Evolutionary conservation across 1,139 yeast species (phyloP).

Genomic region (Geotrichum reessii): DNA sequence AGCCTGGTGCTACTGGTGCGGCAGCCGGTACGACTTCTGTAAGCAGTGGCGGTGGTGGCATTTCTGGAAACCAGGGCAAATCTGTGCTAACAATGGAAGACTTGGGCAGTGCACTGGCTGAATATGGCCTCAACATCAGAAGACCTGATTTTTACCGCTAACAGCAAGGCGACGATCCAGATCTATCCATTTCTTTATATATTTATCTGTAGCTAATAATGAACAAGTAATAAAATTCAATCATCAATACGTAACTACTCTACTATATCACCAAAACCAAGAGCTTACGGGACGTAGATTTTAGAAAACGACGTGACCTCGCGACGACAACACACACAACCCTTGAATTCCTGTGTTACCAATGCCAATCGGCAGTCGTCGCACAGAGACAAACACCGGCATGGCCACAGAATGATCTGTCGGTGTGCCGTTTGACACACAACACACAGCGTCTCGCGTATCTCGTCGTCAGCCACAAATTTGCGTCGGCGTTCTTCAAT

Average conservation of each 20-base stretch:
- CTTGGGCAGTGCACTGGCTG: constrained; percentile 77
- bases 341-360: constrained; percentile 65
- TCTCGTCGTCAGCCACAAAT: constrained; percentile 10
- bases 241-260: not conserved
- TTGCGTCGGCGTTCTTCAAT: constrained; percentile 20
- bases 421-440: constrained; percentile 73
- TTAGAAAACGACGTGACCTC: constrained; percentile 49
- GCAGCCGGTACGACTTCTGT: constrained; percentile 29
- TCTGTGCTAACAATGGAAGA: constrained; percentile 85
- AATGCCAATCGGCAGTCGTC: constrained; percentile 76
- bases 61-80: constrained; percentile 63
- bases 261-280: not conserved
- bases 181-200: not conserved
- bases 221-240: not conserved
- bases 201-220: not conserved
- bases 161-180: constrained; percentile 7
- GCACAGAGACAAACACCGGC: constrained; percentile 82
- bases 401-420: constrained; percentile 86
- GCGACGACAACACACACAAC: constrained; percentile 81
- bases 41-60: constrained; percentile 34
- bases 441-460: constrained; percentile 47
- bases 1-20: constrained; percentile 31
- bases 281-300: constrained; percentile 38
- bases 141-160: constrained; percentile 90
- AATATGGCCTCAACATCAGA: constrained; percentile 84